phyloP scores from a whole-genome alignment of 257 asterid species.

The Thymus quinquecostatus region DNA sequence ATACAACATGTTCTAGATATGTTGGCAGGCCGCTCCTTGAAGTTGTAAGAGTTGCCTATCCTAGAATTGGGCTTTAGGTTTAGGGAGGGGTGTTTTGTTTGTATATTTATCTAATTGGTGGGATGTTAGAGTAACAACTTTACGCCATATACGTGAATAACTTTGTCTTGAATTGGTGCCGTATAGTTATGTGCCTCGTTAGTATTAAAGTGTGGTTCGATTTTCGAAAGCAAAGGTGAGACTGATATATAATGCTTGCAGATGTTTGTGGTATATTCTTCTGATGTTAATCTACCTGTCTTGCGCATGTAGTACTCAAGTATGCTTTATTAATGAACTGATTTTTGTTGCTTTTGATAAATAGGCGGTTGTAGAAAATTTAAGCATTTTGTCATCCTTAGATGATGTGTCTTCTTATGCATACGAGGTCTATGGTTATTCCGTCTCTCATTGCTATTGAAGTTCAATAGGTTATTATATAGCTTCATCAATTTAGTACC shows the following conservation, averaged over 20 bases:
- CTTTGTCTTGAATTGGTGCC: neutral
- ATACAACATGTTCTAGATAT: neutral
- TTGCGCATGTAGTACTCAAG: neutral
- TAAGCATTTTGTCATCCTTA: neutral
- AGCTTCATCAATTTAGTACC: neutral
- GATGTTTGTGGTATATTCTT: neutral
- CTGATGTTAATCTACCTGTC: neutral
- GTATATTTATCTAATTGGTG: constrained; percentile 14
- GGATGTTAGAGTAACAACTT: neutral
- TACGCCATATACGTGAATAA: neutral
- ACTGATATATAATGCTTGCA: neutral
- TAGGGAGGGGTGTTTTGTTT: neutral
- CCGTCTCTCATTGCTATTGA: neutral
- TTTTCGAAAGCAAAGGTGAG: neutral
- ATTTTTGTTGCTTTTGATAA: neutral
- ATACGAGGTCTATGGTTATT: neutral
- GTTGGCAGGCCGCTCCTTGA: neutral
- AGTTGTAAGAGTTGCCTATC: constrained; percentile 9
- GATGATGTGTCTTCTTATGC: neutral
- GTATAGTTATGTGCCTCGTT: neutral
- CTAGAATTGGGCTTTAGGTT: neutral
- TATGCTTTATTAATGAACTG: constrained; percentile 1
- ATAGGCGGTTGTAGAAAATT: constrained; percentile 14
- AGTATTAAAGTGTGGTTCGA: neutral
- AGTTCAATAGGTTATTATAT: neutral